Evolutionary conservation across 1,139 yeast species (phyloP), one percentile per base, ranked within the genome.

Genomic region (Yamadazyma diddensiae): DNA sequence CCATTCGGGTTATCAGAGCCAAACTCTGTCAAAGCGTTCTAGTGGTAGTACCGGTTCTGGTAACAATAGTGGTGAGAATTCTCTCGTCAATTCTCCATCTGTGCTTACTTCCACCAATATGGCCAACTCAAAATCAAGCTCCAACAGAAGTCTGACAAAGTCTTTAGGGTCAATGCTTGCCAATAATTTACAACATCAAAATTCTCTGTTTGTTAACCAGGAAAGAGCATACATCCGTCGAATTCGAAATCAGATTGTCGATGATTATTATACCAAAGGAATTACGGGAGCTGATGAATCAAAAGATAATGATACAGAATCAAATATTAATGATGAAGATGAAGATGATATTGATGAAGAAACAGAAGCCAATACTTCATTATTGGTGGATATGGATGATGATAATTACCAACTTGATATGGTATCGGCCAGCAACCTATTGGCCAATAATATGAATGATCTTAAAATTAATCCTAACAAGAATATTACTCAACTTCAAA

Each of bases 231-330:
- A 85, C 51, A 55, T 85, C 35, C 73, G 74, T 37, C 77, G 77
- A 49, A 73, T 85, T 48, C 70, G 76, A 36, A 79, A 80, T 45
- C 83, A 77, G 46, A 59, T 70, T 29, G 73, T 65, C 9, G 87
- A 84, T 51, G 94, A 83, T 45, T 82, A 79, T 49, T 78, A 79
- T 47, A 79, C 83, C 5, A 76, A 77, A 44, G 82, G 82, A 2
- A 75, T 79, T 21, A 53, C 65, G 9, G 72, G 67, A 1, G 70
- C 67, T 5, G 58, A 53, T 32, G 55, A 48, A 17, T 13, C 25
- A 5, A 5, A 15, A 11, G 55, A 49, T 15, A 47, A 41, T 13
- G 55, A 52, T 5, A 49, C 46, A 11, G 59, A 59, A 11, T 50
- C 52, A 13, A 65, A 57, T 13, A 64, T 57, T 8, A 57, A 50